Evolutionary conservation across 257 asterid genomes (phyloP).

Genomic region (Hygrophila difformis): DNA sequence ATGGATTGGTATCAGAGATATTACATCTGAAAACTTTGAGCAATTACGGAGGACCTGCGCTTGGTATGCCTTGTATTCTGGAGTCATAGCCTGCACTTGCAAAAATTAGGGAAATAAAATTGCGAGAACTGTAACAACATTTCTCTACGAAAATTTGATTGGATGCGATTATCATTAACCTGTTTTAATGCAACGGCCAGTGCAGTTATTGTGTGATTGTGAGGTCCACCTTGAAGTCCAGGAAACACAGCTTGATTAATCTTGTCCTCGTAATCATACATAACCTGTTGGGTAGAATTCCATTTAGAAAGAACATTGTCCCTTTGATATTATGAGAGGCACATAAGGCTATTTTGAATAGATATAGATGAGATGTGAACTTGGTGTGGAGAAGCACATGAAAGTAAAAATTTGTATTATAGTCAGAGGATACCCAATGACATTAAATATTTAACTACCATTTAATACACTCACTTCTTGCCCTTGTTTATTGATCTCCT

Average conservation of each 20-base stretch:
- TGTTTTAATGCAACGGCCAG: slow-evolving; percentile 94
- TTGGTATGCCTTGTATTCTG: slow-evolving; percentile 87
- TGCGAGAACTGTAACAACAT: slow-evolving; percentile 8
- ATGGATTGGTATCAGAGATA: background rate
- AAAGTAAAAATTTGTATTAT: background rate
- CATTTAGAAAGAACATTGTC: background rate
- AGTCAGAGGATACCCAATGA: background rate
- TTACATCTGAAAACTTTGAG: slow-evolving; percentile 89
- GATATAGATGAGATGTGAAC: too few relatives aligned
- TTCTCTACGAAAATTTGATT: background rate
- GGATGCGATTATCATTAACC: slow-evolving; percentile 28
- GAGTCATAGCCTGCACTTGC: slow-evolving; percentile 68
- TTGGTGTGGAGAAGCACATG: too few relatives aligned
- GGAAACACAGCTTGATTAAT: slow-evolving; percentile 98
- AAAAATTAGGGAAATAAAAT: background rate
- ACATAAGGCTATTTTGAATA: too few relatives aligned
- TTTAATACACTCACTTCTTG: slow-evolving; percentile 66
- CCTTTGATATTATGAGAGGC: background rate
- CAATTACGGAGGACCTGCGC: slow-evolving; percentile 85
- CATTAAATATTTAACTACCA: background rate
- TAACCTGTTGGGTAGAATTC: slow-evolving; percentile 40
- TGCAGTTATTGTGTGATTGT: slow-evolving; percentile 93
- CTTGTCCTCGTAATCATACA: slow-evolving; percentile 85
- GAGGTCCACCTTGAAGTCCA: slow-evolving; percentile 99
- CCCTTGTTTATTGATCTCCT: slow-evolving; percentile 84